Evolutionary conservation across 2,329 filamentous ascomycete genomes (phyloP).

Genomic region (Didymella segeticola): DNA sequence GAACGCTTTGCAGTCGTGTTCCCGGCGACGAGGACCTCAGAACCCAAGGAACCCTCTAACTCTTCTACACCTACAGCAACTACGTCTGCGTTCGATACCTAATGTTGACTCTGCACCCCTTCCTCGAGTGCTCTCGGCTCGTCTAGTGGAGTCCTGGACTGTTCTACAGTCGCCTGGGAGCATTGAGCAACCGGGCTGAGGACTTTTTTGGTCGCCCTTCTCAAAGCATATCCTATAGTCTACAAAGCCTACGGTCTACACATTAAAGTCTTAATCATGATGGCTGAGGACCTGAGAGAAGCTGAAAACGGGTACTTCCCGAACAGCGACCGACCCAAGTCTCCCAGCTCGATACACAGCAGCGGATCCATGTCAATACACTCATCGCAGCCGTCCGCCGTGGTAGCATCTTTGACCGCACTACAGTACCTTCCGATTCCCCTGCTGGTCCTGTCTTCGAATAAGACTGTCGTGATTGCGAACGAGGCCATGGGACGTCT

Average conservation of each 20-base stretch:
- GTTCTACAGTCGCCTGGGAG: neutral
- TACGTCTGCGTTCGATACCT: constrained; percentile 7
- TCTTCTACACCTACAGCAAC: neutral
- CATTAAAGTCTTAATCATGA: constrained; percentile 20
- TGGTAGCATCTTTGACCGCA: constrained; percentile 53
- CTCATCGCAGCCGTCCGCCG: constrained; percentile 36
- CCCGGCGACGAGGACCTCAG: constrained; percentile 8
- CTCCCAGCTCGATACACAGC: constrained; percentile 42
- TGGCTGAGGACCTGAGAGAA: constrained; percentile 31
- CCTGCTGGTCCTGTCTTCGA: constrained; percentile 69
- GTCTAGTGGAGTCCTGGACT: constrained; percentile 17
- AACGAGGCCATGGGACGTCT: constrained; percentile 78
- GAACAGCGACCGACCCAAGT: constrained; percentile 29
- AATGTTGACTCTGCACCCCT: constrained; percentile 10
- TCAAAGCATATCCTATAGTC: neutral
- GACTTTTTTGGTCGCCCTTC: neutral
- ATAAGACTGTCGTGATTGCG: constrained; percentile 74
- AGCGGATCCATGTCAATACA: constrained; percentile 40
- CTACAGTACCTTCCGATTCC: constrained; percentile 79
- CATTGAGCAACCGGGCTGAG: constrained; percentile 3
- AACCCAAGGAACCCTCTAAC: no score
- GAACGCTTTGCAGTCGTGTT: constrained; percentile 11
- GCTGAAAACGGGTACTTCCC: constrained; percentile 41
- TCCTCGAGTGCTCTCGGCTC: constrained; percentile 6
- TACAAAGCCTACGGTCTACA: neutral